Conservation (phyloP, 2,329 filamentous ascomycete species). For the Calonectria hongkongensis region DNA sequence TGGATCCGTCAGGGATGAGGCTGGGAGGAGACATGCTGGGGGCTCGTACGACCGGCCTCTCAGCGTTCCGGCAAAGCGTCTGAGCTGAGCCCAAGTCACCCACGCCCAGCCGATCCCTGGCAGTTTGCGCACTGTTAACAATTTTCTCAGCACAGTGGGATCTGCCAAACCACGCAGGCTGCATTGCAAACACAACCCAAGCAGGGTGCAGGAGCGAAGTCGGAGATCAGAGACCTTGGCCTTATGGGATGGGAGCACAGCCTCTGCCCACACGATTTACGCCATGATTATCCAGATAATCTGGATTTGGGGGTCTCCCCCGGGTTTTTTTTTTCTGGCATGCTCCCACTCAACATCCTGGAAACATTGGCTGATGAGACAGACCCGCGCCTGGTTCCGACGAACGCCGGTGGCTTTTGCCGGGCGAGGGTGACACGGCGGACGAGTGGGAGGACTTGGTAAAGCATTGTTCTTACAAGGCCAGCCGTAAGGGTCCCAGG, state of each 20-base stretch:
- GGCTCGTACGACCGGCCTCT: constrained; percentile 46
- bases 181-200: constrained; percentile 38
- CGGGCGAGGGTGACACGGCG: constrained; percentile 40
- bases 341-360: constrained; percentile 6
- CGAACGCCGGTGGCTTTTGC: constrained; percentile 43
- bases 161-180: constrained; percentile 41
- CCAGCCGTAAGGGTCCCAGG: constrained; percentile 36
- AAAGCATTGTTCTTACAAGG: constrained; percentile 2
- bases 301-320: constrained; percentile 34
- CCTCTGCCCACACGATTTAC: constrained; percentile 37
- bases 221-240: constrained; percentile 46
- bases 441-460: constrained; percentile 33
- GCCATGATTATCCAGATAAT: constrained; percentile 41
- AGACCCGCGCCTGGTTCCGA: constrained; percentile 45
- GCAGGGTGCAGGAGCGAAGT: constrained; percentile 47
- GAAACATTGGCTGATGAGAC: constrained; percentile 9
- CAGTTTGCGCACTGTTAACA: constrained; percentile 33
- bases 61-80: constrained; percentile 36
- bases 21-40: constrained; percentile 21
- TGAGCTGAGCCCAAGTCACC: constrained; percentile 31
- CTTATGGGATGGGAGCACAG: constrained; percentile 25
- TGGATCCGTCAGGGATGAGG: constrained; percentile 19
- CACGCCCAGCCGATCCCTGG: constrained; percentile 29
- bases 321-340: constrained; percentile 10
- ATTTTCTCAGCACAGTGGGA: constrained; percentile 23